Base-by-base conservation (phyloP, 164 flowering plant genomes). In the Platanus orientalis region DNA sequence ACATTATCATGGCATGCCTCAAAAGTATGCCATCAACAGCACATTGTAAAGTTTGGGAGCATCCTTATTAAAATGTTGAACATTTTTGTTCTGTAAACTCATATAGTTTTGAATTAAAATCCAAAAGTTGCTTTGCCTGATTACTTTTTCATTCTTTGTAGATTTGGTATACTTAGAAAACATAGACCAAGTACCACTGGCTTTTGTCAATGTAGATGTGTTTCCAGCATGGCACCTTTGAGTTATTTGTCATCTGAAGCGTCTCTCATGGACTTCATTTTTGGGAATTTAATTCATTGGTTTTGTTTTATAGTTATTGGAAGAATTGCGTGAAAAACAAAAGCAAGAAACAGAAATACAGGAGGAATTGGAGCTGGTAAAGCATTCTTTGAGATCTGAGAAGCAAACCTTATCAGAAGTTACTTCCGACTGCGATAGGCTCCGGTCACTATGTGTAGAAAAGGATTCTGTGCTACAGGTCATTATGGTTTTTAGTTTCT, bases 381-480 rank as follows among this genome's bases (percentile, higher is more conserved):
- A 79, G 65, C 82, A 76, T 64, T 66, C 83, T 9, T 70, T 87
- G 79, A 78, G 62, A 65, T 65, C 58, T 53, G 91, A 87, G 69
- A 84, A 77, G 73, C 82, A 85, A 63, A 81, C 64, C 59, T 56
- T 84, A n/a, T 72, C 66, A 21, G 84, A 87, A 57, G 67, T 87
- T 65, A 67, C 70, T 5, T 27, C 9, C 56, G 86, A 87, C 12
- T 76, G 81, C 61, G 91, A 87, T 64, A 81, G 74, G 69, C 80
- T 90, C 48, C 74, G 71, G 68, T 73, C 76, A 11, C 63, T 79
- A 34, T 84, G 76, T 60, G 79, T 82, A 28, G 96, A 86, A 71
- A 92, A 83, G 66, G 95, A 90, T 63, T 69, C 77, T 13, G 81
- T 78, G 26, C 80, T 90, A 68, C 98, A 88, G 86, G 99, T 83